Base-by-base conservation (phyloP, 75 land plant species). In the Picea glauca region DNA sequence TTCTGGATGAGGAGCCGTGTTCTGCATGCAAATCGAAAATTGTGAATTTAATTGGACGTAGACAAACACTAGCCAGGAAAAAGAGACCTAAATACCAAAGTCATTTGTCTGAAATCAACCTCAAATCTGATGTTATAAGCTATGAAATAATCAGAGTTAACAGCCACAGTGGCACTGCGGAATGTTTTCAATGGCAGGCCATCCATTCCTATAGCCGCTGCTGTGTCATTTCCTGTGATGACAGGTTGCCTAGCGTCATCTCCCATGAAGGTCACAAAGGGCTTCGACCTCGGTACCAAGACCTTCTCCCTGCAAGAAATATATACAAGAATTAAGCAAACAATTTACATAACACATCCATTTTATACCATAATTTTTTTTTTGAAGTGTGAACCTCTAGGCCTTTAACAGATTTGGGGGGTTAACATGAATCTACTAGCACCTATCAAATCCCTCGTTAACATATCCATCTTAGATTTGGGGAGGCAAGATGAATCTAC, bases 121-220 rank as follows among this genome's bases (percentile, higher is more conserved):
- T 89, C 83, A 82, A 93, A 93, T 57, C 72, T 84, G 14, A 93
- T 89, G 86, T 91, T 92, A 21, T 57, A 61, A 31, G 91, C 91
- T 6, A 89, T 77, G 77, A 93, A 93, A 64, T 89, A 86, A 58
- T 88, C 81, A 1, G 92, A 76, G 43, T 91, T 81, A 23, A 93
- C 76, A 13, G 88, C 87, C 17, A 90, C 88, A 13, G 90, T 87
- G 14, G 96, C 88, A 54, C 87, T 88, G 50, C 81, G 74, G 72
- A 83, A 87, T 9, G 96, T 93, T 76, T 63, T 70, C 30, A 88
- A 33, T 11, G 82, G 87, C 75, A 33, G 58, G 14, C 94, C 92
- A 72, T 83, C 74, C 30, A 1, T 35, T n/a, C 90, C 92, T 8
- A 30, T 43, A 13, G 77, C 33, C 40, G 84, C 59, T 0, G 95